Conservation (phyloP, 2,329 filamentous ascomycete genomes). For the Claviceps purpurea region DNA sequence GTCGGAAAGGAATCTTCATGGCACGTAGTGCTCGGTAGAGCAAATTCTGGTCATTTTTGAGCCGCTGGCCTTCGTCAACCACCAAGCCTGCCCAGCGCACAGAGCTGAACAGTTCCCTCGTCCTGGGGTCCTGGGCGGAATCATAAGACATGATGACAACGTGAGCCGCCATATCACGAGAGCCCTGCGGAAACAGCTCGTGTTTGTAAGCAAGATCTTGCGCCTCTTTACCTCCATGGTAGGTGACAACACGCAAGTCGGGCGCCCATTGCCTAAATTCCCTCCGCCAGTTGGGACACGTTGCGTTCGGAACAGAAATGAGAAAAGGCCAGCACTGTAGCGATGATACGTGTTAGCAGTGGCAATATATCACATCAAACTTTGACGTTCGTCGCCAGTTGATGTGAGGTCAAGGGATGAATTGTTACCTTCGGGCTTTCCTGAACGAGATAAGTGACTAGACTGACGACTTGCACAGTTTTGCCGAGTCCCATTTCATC, state of each 20-base stretch:
- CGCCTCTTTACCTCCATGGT: slow-evolving; percentile 65
- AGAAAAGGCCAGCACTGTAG: slow-evolving; percentile 72
- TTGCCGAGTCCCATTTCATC: slow-evolving; percentile 99
- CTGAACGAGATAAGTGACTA: slow-evolving; percentile 61
- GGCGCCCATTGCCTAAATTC: slow-evolving; percentile 94
- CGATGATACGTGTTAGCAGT: slow-evolving; percentile 7
- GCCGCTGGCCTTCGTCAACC: slow-evolving; percentile 86
- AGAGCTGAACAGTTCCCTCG: slow-evolving; percentile 49
- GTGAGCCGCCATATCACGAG: slow-evolving; percentile 66
- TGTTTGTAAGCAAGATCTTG: slow-evolving; percentile 68
- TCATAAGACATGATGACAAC: slow-evolving; percentile 94
- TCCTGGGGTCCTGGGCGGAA: slow-evolving; percentile 61
- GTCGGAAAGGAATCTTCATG: slow-evolving; percentile 68
- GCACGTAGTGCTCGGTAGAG: slow-evolving; percentile 63
- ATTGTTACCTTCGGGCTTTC: slow-evolving; percentile 37
- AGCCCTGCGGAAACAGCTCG: slow-evolving; percentile 64
- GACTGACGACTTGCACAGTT: slow-evolving; percentile 81
- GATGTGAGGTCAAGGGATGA: no score
- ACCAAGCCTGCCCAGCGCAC: slow-evolving; percentile 80
- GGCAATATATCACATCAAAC: background rate
- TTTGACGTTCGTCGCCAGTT: background rate
- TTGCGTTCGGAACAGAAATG: slow-evolving; percentile 86
- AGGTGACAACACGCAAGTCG: slow-evolving; percentile 75
- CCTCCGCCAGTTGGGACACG: slow-evolving; percentile 92
- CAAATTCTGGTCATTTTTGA: slow-evolving; percentile 83